Base-by-base conservation (phyloP, 768 basidiomycete species). In the Kwoniella newhampshirensis region DNA sequence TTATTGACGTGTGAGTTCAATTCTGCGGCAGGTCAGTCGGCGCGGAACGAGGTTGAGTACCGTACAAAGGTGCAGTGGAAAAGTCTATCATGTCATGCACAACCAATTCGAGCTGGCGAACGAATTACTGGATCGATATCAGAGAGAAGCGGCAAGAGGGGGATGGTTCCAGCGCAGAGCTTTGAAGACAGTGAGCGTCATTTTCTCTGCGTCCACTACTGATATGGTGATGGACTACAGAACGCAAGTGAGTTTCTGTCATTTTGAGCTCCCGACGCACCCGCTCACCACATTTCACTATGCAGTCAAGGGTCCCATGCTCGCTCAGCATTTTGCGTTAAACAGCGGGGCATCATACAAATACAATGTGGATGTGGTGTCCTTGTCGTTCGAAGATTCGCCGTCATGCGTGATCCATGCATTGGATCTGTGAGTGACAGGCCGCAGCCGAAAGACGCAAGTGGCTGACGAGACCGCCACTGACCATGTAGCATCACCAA, bases 321-420 rank as follows among this genome's bases (percentile, higher is more conserved):
- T 73, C 3, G 57, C 71, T 40, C 71, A 73, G 30, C 72, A 75
- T 17, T 70, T 70, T 27, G 68, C 62, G 0, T 44, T 70, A 49
- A 69, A 71, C 40, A 62, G 59, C 23, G 71, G 71, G 4, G 63
- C 47, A 13, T 35, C 42, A 12, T 70, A 71, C 62, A 71, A 71
- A 39, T 73, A 75, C 62, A 66, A 59, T 20, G 68, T 70, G n/a
- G 60, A 63, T 17, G 63, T 68, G 1, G 36, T 48, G 25, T 71
- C 62, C 4, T 57, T 66, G 13, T 49, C 71, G 1, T 74, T 77
- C 51, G 58, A 65, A 1, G 51, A 50, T 28, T 62, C 73, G 2
- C 66, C 66, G 0, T 23, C 20, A n/a, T 65, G 62, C 37, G 52
- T 64, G 3, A 23, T 20, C 18, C 47, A 42, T 8, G 55, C 64